phyloP scores from a whole-genome alignment of 257 asterid genomes.

The Scutellaria barbata region DNA sequence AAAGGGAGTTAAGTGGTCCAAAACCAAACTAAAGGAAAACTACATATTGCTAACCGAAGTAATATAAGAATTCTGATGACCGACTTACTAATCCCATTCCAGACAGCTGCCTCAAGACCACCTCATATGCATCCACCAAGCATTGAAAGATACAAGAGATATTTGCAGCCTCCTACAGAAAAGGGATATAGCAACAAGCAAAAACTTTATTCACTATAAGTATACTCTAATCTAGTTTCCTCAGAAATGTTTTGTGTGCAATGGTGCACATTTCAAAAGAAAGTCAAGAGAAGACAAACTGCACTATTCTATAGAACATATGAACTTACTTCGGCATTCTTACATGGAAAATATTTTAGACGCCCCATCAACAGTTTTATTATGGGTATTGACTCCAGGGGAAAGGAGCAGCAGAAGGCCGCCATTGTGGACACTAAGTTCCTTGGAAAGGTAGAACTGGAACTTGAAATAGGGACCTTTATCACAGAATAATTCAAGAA shows the following conservation, averaged over 20 bases:
- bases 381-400: slow-evolving; percentile 71
- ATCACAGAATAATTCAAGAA: slow-evolving; percentile 72
- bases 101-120: slow-evolving; percentile 72
- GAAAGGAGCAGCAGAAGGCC: slow-evolving; percentile 73
- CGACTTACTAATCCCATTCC: slow-evolving; percentile 67
- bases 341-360: slow-evolving; percentile 64
- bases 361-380: slow-evolving; percentile 63
- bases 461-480: slow-evolving; percentile 47
- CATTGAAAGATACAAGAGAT: slow-evolving; percentile 57
- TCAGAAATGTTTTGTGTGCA: slow-evolving; percentile 17
- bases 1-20: slow-evolving; percentile 28
- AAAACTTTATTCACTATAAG: slow-evolving; percentile 18
- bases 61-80: slow-evolving; percentile 29
- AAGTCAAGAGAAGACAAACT: slow-evolving; percentile 28
- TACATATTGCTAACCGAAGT: slow-evolving; percentile 10
- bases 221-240: slow-evolving; percentile 22
- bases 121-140: slow-evolving; percentile 71
- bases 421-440: slow-evolving; percentile 67
- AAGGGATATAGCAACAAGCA: slow-evolving; percentile 25
- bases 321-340: slow-evolving; percentile 73
- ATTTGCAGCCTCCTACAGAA: slow-evolving; percentile 62
- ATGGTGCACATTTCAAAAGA: slow-evolving; percentile 24
- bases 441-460: slow-evolving; percentile 53
- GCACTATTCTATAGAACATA: slow-evolving; percentile 24
- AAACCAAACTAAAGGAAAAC: slow-evolving; percentile 14